Evolutionary conservation across 2,329 filamentous ascomycete genomes (phyloP), one percentile per base, ranked within the genome.

Genomic region (Colletotrichum orbiculare): DNA sequence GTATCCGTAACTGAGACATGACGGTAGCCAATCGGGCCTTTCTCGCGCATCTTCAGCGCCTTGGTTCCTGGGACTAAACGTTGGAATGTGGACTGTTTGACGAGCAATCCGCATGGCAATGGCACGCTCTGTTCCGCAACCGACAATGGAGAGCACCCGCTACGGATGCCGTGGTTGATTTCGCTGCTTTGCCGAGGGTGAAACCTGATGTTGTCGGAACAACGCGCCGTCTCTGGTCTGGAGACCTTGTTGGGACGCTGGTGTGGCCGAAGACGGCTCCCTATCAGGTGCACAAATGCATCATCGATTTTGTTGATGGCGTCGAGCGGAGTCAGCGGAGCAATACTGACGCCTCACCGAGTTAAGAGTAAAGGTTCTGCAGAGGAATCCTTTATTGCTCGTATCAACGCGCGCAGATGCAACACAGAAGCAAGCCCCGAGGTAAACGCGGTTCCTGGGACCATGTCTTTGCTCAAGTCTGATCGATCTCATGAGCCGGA

Each of bases 1-100:
- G 34, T 37, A 43, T 65, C 41, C 58, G 62, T 65, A 15, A 45
- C 11, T 53, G 58, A 53, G 52, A 62, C 62, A 53, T 11, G 2
- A 2, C 12, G 8, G 33, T 33, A 2, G 7, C 58, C 52, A 65
- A 52, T 62, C 37, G 33, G 41, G 17, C 15, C 8, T 17, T 52
- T 17, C 25, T 38, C 12, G 35, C 15, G 6, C 17, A 25, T 34
- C 41, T 50, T 48, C 25, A 53, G 15, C 17, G 35, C 15, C 13
- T 41, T 42, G 41, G 47, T 43, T 33, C 52, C 41, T 50, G 33
- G 47, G 52, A 52, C 52, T 12, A 33, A 58, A 39, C 46, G 13
- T n/a, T 9, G 47, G 46, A 54, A 62, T 37, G 35, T 8, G 11
- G 34, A 52, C 50, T 56, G 47, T 46, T 50, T 42, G 58, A 43